Base-by-base conservation (phyloP, 805 yeast genomes). In the Saccharomycodes ludwigii region DNA sequence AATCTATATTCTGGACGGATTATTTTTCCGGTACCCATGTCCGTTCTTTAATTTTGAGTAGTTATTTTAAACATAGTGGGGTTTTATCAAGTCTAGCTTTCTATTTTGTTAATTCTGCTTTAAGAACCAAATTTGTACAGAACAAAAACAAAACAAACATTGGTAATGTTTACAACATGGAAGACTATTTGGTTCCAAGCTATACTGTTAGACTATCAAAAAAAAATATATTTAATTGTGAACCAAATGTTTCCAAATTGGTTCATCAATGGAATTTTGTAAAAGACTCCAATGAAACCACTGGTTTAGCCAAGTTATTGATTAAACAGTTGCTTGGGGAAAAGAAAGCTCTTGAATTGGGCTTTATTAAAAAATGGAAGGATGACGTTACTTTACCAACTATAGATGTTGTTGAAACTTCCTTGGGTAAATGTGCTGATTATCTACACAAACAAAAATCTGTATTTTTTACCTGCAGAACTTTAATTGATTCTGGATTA, bases 231-330 rank as follows among this genome's bases (percentile, higher is more conserved):
- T 25, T 25, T 9, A 10, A 25, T 9, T n/a, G n/a, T n/a, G n/a
- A n/a, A n/a, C n/a, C n/a, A n/a, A n/a, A n/a, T n/a, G n/a, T n/a
- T n/a, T n/a, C n/a, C n/a, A n/a, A n/a, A n/a, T n/a, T n/a, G n/a
- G n/a, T n/a, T n/a, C n/a, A n/a, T n/a, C n/a, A n/a, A n/a, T n/a
- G n/a, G n/a, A n/a, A n/a, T n/a, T n/a, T n/a, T n/a, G 12, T 16
- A n/a, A 25, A 25, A 16, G 28, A 15, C 4, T n/a, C 15, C 10
- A 25, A 18, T 6, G 44, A 49, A 29, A 30, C 26, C 5, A 39
- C 46, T 6, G 58, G 58, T 4, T 30, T 53, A 22, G 41, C 50
- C 5, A 35, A 38, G 6, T 33, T 40, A 11, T 35, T 53, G 13
- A 31, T 50, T 6, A 22, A 33, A 9, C 34, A 42, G 7, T 24